Evolutionary conservation across 108 stramenopile species (phyloP), one percentile per base, ranked within the genome.

Genomic region (Phaeodactylum tricornutum): DNA sequence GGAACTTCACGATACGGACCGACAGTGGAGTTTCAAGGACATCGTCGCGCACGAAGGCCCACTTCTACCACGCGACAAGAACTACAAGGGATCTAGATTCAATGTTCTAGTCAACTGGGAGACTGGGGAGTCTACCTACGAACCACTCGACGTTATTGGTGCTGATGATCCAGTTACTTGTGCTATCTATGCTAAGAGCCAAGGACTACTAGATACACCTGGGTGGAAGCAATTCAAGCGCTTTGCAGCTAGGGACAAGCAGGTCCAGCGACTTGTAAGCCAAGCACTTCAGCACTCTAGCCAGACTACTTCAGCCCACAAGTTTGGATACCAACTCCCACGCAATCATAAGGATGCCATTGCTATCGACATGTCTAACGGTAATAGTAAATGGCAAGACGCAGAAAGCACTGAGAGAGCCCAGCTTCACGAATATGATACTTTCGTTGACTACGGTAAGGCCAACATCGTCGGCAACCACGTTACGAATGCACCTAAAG

Each of bases 101-200:
- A 70, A 70, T 37, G 57, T 70, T n/a, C 2, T 20, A 19, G 31
- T 62, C 11, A 28, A 62, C 20, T 62, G 61, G 61, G 67, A 57
- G 24, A 39, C 50, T 20, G 55, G 48, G 23, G 49, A 50, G 35
- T n/a, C 50, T 4, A 69, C 61, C 23, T 6, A 8, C 1, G 67
- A 70, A 54, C 62, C 62, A 16, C 44, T 62, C 8, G 38, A 48
- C 23, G 30, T 15, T 32, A 17, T 49, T n/a, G 28, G 8, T 32
- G 31, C n/a, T 2, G 28, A 29, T 28, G 68, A 69, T 35, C 62
- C 62, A 1, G 68, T 63, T 6, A 50, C 61, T 2, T 52, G 54
- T 20, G 68, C 62, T 16, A 46, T 53, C 34, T 69, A 69, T 47
- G 61, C 57, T 14, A 17, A 25, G 9, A 46, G 63, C n/a, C 38